Evolutionary conservation across 2,329 filamentous ascomycete genomes (phyloP), one percentile per base, ranked within the genome.

Genomic region (Huntiella bhutanensis): DNA sequence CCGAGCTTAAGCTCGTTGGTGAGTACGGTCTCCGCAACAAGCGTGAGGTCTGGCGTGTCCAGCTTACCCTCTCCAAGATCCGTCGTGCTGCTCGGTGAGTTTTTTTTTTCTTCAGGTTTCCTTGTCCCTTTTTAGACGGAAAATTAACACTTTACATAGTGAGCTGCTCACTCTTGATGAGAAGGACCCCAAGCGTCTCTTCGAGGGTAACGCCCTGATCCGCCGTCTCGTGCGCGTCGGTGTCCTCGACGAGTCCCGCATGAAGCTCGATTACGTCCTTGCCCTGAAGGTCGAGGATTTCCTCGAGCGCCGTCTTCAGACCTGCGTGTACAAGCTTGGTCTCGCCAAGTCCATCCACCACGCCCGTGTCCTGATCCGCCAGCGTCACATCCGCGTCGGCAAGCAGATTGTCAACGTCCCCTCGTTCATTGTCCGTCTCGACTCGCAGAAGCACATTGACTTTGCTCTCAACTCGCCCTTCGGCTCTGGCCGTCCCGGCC

Each of bases 221-320:
- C 91, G 91, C 68, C 91, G 91, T 83, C 86, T 98, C 58, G 91
- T 98, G 58, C 91, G 91, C 68, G 87, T 96, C 66, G 91, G 91
- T 84, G 91, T 98, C 63, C 85, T 98, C 64, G 91, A 98, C 68
- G 91, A 98, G 77, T 87, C 87, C 67, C 91, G 91, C 79, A 98
- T 98, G 91, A 98, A 95, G 83, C 91, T 98, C 77, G 91, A 98
- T 95, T 95, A 98, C 82, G 91, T 98, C 65, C 75, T 98, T 65
- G 91, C 91, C 71, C 81, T 98, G 53, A 93, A 94, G 78, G 82
- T 92, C 62, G 91, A 98, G 73, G 91, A 98, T 71, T 98, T 98
- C 82, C 78, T 98, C 72, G 91, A 98, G 82, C 88, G 91, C 63
- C 87, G 91, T 70, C 87, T 96, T 58, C 88, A 98, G 81, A 98